Evolutionary conservation across 2,329 filamentous ascomycete species (phyloP), one percentile per base, ranked within the genome.

Genomic region (Fusarium nurragi): DNA sequence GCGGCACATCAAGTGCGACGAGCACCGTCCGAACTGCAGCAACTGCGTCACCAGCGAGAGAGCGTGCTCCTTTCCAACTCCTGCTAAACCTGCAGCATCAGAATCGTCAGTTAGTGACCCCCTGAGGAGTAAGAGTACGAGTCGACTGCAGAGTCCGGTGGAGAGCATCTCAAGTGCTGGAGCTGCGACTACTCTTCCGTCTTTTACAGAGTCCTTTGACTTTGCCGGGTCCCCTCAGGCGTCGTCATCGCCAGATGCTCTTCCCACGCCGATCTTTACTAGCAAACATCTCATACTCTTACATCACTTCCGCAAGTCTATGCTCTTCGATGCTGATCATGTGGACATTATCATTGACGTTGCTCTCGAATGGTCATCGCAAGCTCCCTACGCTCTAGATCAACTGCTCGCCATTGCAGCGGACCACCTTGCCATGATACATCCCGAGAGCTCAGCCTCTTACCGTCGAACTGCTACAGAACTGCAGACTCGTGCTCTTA

Each of bases 331-430:
- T 44, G 51, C 46, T 18, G 70, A 54, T 19, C 67, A 64, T 41
- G 65, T 60, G 10, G 58, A 69, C 14, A 54, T 62, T 25, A 58
- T 77, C 39, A 36, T 76, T n/a, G 70, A 75, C 30, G 66, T 79
- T 26, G 72, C 72, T 41, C 62, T 78, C 23, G 71, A 66, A 16
- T 71, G 75, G 45, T 75, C 76, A 10, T 59, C 76, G 8, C 65
- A 73, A 26, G 73, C 74, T 4, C 82, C 80, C 2, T 84, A 80
- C 51, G 75, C 83, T 5, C 77, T 84, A 60, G 80, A 84, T 54
- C 76, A 82, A 63, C 43, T 83, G 6, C 76, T 84, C 12, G 82
- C 81, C 36, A 63, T 81, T 43, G 75, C 80, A 13, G 80, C 82
- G 6, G 72, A 81, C 4, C 80, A 84, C 54, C 63, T 75, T 4